Base-by-base conservation (phyloP, 2,329 filamentous ascomycete species). In the Trichoderma koningii region DNA sequence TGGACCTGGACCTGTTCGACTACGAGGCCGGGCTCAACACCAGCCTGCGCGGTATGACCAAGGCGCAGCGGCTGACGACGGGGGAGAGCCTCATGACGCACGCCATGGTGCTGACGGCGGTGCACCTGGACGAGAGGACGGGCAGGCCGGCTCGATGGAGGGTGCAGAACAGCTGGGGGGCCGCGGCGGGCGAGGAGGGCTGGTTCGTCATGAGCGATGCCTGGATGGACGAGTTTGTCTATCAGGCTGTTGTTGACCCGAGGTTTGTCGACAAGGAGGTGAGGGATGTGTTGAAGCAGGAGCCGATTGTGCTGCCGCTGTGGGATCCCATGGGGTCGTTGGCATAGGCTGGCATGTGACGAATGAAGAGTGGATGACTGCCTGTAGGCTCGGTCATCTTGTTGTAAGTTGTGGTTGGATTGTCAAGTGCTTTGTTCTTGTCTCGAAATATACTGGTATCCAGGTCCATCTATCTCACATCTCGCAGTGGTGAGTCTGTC, bases 181-280 rank as follows among this genome's bases (percentile, higher is more conserved):
- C 86, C 47, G 78, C 73, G 0, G 84, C 83, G 0, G 93, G 93
- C 0, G 85, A 88, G 14, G 87, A 92, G 70, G 93, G 93, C 0
- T 96, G 91, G 84, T 95, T 95, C 73, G 90, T 96, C 67, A 96
- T 96, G 92, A 90, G 83, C 66, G 92, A 96, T 77, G 80, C 81
- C 21, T 91, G 89, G 89, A 88, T 91, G 85, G 87, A 90, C 67
- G 82, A 91, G 77, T 96, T 93, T 78, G 87, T 90, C 50, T 96
- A 93, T 74, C 92, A 96, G 80, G 91, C 89, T 7, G 92, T 96
- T 15, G 87, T 96, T 6, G 91, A 96, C 73, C 88, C 89, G 0
- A 83, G 82, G 15, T 88, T 89, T 72, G 81, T 90, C 61, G 81
- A 80, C 63, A 83, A 85, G 71, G 86, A 89, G 70, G 82, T 95